Percentiles rank a stretch among this genome's conserved stretches.
phyloP scores from a whole-genome alignment of 2,329 filamentous ascomycete genomes.

The Venturia effusa region DNA sequence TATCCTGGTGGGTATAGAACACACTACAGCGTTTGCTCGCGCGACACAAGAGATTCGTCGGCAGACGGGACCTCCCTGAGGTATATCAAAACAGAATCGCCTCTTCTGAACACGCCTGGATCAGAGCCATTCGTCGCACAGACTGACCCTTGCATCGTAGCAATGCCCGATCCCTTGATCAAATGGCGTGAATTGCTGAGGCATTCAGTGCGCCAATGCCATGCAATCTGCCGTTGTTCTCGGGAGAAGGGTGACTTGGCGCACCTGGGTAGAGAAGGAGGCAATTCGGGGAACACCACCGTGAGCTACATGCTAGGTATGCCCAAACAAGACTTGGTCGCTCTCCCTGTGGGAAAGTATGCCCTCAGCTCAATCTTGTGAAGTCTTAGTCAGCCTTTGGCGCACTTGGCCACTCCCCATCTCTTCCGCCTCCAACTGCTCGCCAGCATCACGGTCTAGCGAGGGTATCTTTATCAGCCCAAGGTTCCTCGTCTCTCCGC shows the following conservation, averaged over 20 bases:
- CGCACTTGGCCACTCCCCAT: background rate
- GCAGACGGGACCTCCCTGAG: background rate
- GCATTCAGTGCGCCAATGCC: background rate
- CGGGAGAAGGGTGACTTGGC: background rate
- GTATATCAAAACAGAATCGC: no score
- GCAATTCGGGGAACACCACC: background rate
- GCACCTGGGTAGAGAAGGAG: background rate
- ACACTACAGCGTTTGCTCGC: background rate
- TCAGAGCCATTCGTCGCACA: background rate
- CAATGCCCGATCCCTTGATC: background rate
- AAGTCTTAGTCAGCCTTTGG: background rate
- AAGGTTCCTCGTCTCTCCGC: constrained; percentile 35
- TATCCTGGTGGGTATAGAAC: no score
- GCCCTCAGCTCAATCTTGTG: background rate
- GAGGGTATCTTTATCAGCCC: constrained; percentile 27
- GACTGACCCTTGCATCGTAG: background rate
- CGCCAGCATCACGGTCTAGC: constrained; percentile 13
- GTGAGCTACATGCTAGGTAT: background rate
- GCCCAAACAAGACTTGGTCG: background rate
- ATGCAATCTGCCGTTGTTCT: background rate
- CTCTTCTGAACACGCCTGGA: no score
- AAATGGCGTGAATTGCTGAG: background rate
- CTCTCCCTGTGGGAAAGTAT: background rate
- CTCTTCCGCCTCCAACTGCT: background rate
- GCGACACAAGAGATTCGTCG: background rate